Base-by-base conservation (phyloP, 306 rosid genomes). In the Castanea crenata region DNA sequence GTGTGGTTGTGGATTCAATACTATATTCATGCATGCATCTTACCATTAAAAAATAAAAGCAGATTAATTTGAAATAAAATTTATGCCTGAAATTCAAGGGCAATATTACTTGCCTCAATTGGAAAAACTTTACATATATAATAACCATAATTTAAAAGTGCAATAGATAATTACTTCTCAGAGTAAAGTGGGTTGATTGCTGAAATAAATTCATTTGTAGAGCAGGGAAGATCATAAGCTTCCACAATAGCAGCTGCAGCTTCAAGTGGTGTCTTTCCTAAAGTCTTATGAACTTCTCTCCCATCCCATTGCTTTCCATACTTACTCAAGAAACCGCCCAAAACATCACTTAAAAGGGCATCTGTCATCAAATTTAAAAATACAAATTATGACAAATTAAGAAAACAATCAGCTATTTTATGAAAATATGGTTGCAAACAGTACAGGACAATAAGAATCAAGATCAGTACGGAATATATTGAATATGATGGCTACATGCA, bases 271-370 rank as follows among this genome's bases (percentile, higher is more conserved):
- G 92, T 89, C 85, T 82, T 95, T 19, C 98, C 98, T 3, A 76
- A 63, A 62, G 87, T 71, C 75, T 86, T 89, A 51, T 80, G 89
- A 76, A 85, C 79, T 84, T 95, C 99, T 74, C 99, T 88, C 46
- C 94, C 99, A 85, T 95, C 99, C 99, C 99, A 95, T 75, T 89
- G 82, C 84, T 91, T 91, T 58, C 94, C 99, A 56, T 84, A 89
- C 81, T 90, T 91, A 0, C 85, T 83, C 71, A 92, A 80, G 72
- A 80, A 74, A 38, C 62, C 87, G 82, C 80, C 93, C 41, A 92
- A 86, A 61, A 92, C 92, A 4, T 90, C 87, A 69, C 81, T 79
- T 8, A 91, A 85, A 4, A 95, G 79, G 76, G 91, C 97, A 79
- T 95, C 99, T 95, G 87, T 46, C 58, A 74, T 74, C 58, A 12